These are phyloP conservation scores for Bacidia gigantensis DNA, from an alignment of 495 filamentous ascomycete genomes.

Conservation along the genomic window DNA sequence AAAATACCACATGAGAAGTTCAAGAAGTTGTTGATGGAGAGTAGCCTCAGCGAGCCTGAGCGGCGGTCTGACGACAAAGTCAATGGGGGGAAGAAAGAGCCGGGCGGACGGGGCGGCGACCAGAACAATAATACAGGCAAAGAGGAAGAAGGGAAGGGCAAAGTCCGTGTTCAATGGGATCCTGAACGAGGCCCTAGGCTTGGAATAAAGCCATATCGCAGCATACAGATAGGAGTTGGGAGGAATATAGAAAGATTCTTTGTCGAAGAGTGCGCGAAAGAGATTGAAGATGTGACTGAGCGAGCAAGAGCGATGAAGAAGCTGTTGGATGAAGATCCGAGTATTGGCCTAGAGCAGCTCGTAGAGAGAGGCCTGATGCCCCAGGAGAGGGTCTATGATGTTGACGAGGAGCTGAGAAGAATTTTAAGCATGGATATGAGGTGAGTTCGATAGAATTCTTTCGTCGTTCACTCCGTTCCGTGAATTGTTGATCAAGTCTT, in stretches of 20 bases:
- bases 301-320: slow-evolving; percentile 31
- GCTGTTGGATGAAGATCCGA: slow-evolving; percentile 28
- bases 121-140: slow-evolving; percentile 14
- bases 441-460: too few species aligned
- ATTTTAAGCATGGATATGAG: slow-evolving; percentile 18
- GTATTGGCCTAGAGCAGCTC: slow-evolving; percentile 25
- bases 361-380: slow-evolving; percentile 30
- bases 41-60: slow-evolving; percentile 14
- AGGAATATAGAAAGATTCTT: slow-evolving; percentile 28
- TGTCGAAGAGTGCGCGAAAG: slow-evolving; percentile 37
- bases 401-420: slow-evolving; percentile 26
- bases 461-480: too few species aligned
- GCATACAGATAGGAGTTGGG: slow-evolving; percentile 49
- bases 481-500: too few species aligned
- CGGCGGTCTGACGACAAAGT: neutral
- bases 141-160: slow-evolving; percentile 20
- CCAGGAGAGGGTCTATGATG: slow-evolving; percentile 31
- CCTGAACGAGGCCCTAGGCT: slow-evolving; percentile 37
- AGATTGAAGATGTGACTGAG: slow-evolving; percentile 46
- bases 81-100: slow-evolving; percentile 10
- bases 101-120: slow-evolving; percentile 26
- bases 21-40: slow-evolving; percentile 23
- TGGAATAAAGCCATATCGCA: slow-evolving; percentile 31
- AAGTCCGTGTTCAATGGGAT: slow-evolving; percentile 49
- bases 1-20: slow-evolving; percentile 35